Base-by-base conservation (phyloP, 1,284 basidiomycete species). In the Singerocomus rubriflavus region DNA sequence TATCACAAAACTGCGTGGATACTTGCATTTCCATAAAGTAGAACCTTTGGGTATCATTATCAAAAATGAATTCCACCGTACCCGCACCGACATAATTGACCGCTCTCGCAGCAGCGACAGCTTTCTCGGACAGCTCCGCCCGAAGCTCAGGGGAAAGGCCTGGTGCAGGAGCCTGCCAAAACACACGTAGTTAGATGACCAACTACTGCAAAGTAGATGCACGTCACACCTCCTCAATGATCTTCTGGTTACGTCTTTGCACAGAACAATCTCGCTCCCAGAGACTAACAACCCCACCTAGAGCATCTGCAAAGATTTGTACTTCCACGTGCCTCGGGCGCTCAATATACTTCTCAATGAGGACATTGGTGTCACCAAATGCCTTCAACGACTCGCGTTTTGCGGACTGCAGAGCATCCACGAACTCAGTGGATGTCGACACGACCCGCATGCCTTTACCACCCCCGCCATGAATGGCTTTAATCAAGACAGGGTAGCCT, bases 391-490 rank as follows among this genome's bases (percentile, higher is more conserved):
- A 89, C 70, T 98, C 95, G 38, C 95, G 81, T 66, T 91, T 84
- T 0, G 94, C 95, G 27, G 88, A 90, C 37, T 79, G 79, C 2
- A 97, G 76, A 16, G 91, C 87, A 54, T 93, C 87, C 49, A 78
- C 69, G 59, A 95, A 94, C 30, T 86, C 84, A 29, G 70, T 71
- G 8, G 76, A 68, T 0, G 79, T 73, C 26, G 78, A 77, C 6
- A 97, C 95, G 26, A 87, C 86, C 53, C 94, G 88, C 96, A 98
- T 98, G 55, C 96, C 96, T 66, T 97, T 93, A 14, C 96, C 95
- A 51, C 96, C 95, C 47, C 95, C 96, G 27, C 96, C 96, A 70
- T 97, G 92, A 40, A 95, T 90, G 26, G 95, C 94, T 68, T 97
- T 97, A 74, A 97, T 96, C 53, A 95, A 77, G 25, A 94, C 90